These are phyloP conservation scores for Pyrenophora graminea DNA, from an alignment of 2,329 filamentous ascomycete species.

Conservation along the genomic window DNA sequence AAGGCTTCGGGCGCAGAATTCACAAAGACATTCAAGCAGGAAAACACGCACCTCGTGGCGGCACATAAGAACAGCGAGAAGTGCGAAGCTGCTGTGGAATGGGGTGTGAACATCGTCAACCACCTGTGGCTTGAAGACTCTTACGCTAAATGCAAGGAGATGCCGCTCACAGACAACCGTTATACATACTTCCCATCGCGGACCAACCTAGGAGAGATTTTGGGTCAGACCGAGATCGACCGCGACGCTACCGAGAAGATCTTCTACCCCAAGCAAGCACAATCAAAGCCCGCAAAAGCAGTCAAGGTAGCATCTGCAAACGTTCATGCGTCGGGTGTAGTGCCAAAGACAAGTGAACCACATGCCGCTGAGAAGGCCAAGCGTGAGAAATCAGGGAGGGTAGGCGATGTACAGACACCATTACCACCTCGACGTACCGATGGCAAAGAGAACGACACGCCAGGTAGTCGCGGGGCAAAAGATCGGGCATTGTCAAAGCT, in stretches of 20 bases:
- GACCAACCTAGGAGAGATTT: slow-evolving; percentile 90
- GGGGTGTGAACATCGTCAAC: slow-evolving; percentile 88
- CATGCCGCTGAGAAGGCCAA: slow-evolving; percentile 32
- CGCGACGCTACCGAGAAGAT: slow-evolving; percentile 71
- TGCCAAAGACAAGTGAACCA: slow-evolving; percentile 20
- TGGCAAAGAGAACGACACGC: slow-evolving; percentile 84
- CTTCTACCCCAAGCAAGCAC: slow-evolving; percentile 54
- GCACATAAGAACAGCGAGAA: slow-evolving; percentile 91
- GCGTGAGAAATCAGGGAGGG: slow-evolving; percentile 30
- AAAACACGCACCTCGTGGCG: slow-evolving; percentile 94
- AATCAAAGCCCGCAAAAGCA: slow-evolving; percentile 29
- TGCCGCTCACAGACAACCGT: slow-evolving; percentile 70
- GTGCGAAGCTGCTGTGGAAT: slow-evolving; percentile 87
- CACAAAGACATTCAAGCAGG: slow-evolving; percentile 91
- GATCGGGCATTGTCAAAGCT: slow-evolving; percentile 77
- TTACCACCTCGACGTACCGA: slow-evolving; percentile 42
- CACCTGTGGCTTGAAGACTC: slow-evolving; percentile 98
- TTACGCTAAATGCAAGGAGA: slow-evolving; percentile 83
- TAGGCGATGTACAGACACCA: slow-evolving; percentile 56
- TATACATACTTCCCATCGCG: slow-evolving; percentile 86
- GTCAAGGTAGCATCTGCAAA: slow-evolving; percentile 20
- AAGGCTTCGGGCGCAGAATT: slow-evolving; percentile 82
- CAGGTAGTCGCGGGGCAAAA: slow-evolving; percentile 85
- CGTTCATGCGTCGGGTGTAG: slow-evolving; percentile 28
- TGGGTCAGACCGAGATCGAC: slow-evolving; percentile 86